Base-by-base conservation (phyloP, 352 stramenopile species). In the Phytophthora ramorum region DNA sequence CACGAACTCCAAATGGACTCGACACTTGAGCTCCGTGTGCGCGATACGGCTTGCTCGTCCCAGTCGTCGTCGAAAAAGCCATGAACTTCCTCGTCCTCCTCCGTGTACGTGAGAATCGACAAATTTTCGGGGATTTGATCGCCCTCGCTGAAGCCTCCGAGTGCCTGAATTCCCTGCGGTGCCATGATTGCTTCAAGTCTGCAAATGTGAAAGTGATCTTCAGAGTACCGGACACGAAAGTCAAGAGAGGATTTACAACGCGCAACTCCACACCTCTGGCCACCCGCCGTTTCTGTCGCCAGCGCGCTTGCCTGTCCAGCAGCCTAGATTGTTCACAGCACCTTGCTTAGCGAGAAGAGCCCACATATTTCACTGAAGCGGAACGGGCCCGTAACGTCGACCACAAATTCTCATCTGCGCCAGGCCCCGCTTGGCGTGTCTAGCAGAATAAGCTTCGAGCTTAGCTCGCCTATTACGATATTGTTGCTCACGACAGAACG, bases 271-370 rank as follows among this genome's bases (percentile, higher is more conserved):
- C 58, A 67, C 43, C 13, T 45, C 59, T 10, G 59, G 44, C 30
- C 58, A 56, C 40, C 64, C n/a, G 58, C 20, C 35, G 58, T 73
- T 73, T 73, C 64, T 60, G 64, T 68, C 58, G 58, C 48, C 51
- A 72, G 64, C 17, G 22, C 56, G 55, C 40, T 67, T 67, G 63
- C 58, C 64, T 72, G 26, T 72, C 63, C 35, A 45, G 17, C 49
- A 52, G 38, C 28, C 16, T 37, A 28, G 40, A 62, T 55, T 55
- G 43, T 68, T 58, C 45, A 40, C 7, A 38, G 56, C 45, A 32
- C 14, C 20, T 53, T 51, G 14, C 61, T 34, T 12, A 47, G 38
- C 20, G 46, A 67, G 32, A 67, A 60, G 44, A 64, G 32, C 3
- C 47, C 48, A 16, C 37, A 22, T 17, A 44, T 40, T 17, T 17